Evolutionary conservation across 2,329 filamentous ascomycete species (phyloP).

Genomic region (Cadophora sp.): DNA sequence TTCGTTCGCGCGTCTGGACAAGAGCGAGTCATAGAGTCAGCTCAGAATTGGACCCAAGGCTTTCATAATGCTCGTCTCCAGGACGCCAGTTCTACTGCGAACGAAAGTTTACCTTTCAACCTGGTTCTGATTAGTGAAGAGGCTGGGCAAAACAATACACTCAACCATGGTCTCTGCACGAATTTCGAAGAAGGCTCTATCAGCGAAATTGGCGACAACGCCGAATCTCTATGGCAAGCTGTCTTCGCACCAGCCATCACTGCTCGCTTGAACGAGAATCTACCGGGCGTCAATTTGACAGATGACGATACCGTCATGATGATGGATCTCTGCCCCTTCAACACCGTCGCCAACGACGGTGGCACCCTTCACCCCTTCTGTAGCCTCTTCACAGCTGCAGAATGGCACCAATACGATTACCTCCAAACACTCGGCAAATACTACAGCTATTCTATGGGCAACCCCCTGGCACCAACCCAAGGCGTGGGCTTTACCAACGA

Average conservation of each 20-base stretch:
- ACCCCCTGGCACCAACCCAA: constrained; percentile 80
- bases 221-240: constrained; percentile 63
- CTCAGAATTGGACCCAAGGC: constrained; percentile 76
- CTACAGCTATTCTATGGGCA: constrained; percentile 81
- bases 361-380: constrained; percentile 75
- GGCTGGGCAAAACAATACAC: constrained; percentile 75
- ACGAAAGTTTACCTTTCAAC: constrained; percentile 55
- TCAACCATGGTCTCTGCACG: constrained; percentile 76
- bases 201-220: constrained; percentile 54
- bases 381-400: constrained; percentile 70
- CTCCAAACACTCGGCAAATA: constrained; percentile 81
- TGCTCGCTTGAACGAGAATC: constrained; percentile 70
- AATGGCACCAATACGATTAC: constrained; percentile 85
- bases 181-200: constrained; percentile 69
- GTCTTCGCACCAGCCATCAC: constrained; percentile 73
- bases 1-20: constrained; percentile 78
- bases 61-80: constrained; percentile 61
- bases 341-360: constrained; percentile 70
- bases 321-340: constrained; percentile 91
- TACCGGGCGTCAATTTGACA: constrained; percentile 72
- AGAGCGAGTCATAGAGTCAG: constrained; percentile 76
- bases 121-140: constrained; percentile 76
- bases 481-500: constrained; percentile 90
- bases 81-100: constrained; percentile 47
- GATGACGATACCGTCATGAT: constrained; percentile 69